Evolutionary conservation across 1,139 yeast genomes (phyloP), one percentile per base, ranked within the genome.

Genomic region (Kluyveromyces sp.): DNA sequence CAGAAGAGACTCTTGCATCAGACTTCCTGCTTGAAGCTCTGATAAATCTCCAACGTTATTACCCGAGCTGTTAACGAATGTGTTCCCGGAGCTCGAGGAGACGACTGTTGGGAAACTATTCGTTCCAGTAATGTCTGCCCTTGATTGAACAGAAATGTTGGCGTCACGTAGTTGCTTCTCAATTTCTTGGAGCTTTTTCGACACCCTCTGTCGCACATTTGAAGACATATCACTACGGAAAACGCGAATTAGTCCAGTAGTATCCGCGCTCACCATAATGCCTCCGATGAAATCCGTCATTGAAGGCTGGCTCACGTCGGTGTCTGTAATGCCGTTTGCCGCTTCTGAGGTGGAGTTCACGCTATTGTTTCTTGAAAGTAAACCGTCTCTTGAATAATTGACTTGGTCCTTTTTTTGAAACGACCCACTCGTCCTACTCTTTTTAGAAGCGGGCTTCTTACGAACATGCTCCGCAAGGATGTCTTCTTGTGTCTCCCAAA

Each of bases 141-240:
- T 6, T 6, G 9, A 22, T 9, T 6, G 26, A 6, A 22, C 26
- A 9, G 26, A 22, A 9, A 22, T 17, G 20, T 18, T 1, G 36
- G n/a, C 20, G 18, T 33, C 26, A 7, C n/a, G 18, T 13, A 33
- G 17, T n/a, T 25, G 32, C 8, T 25, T 8, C 15, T 38, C 31
- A 9, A 38, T 8, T 2, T 11, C 49, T 31, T 52, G 50, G 22
- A 61, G 45, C 35, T 50, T 52, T 13, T 51, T 44, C 16, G 58
- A 46, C 1, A 65, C 54, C n/a, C 52, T 45, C 42, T 65, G 65
- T 29, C 77, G 55, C 15, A 67, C 60, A 12, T 54, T 53, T 38
- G 73, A 65, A 0, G 94, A 84, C 41, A 81, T 70, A 61, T 88
- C 96, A 50, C 86, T 83, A 53, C 96, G 71, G 59, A 83, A 85